Evolutionary conservation across 345 rosid genomes (phyloP), one percentile per base, ranked within the genome.

Genomic region (Citrus sp.): DNA sequence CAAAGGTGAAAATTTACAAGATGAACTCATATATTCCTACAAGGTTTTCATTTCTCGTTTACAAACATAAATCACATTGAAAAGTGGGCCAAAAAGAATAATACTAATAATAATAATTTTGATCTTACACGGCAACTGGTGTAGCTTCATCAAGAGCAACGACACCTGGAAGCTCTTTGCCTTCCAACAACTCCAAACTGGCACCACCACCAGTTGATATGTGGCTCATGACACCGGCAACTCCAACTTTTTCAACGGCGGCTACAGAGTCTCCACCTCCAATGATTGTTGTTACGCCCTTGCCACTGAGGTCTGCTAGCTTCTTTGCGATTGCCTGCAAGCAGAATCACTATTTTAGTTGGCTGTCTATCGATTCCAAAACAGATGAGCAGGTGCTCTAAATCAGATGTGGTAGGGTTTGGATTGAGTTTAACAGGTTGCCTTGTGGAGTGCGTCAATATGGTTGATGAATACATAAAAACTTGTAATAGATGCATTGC

Each of bases 191-290:
- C 84, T 93, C 97, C 90, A 93, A 90, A 85, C 97, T 91, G 24
- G 97, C 97, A 83, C 97, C 97, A 1, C 97, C 97, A 78, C 97
- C 97, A 0, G 95, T 93, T 70, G 97, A 93, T 78, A 93, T 93
- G 91, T 93, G 97, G 67, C 97, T 91, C 97, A 93, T 91, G 49
- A 85, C 89, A 40, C 85, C 85, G 37, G 97, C 97, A 78, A 93
- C 89, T 78, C 95, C 97, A 0, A 89, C 95, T 81, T 93, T 91
- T 72, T 93, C 97, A 2, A 91, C 93, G 0, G 97, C 93, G 14
- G 93, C 97, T 16, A 92, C 97, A 25, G 97, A 92, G 84, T 92
- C 97, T 76, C 97, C 97, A 63, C 97, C 97, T 73, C 97, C 95
- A 37, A 92, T 92, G 77, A 92, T 91, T 56, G 97, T 92, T 16